Percentiles rank a stretch among this genome's conserved stretches.
phyloP scores from a whole-genome alignment of 805 yeast genomes.

The Metschnikowia henanensis region DNA sequence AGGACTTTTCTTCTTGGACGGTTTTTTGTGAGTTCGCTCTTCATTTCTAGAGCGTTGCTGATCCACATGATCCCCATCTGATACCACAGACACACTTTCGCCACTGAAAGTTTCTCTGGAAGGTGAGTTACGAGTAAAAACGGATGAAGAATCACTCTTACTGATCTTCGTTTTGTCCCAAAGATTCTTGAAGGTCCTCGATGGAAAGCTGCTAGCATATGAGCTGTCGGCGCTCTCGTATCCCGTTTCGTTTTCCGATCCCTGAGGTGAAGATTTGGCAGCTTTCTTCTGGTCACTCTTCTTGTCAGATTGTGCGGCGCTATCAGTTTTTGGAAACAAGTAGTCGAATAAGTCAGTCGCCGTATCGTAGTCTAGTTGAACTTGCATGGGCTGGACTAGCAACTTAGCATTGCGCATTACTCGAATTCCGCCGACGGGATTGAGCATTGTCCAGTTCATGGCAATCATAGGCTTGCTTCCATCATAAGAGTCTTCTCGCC shows the following conservation, averaged over 20 bases:
- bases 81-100: conserved; percentile 3
- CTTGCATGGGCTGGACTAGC: conserved; percentile 60
- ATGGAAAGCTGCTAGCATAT: conserved; percentile 10
- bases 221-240: conserved; percentile 18
- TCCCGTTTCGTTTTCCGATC: conserved; percentile 26
- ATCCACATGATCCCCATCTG: neutral
- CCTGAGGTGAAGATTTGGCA: neutral
- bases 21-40: neutral
- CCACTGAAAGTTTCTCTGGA: conserved; percentile 3
- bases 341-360: conserved; percentile 64
- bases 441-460: conserved; percentile 71
- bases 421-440: conserved; percentile 90
- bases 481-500: conserved; percentile 6
- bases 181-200: conserved; percentile 3
- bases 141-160: conserved; percentile 2
- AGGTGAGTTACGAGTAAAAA: neutral
- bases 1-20: neutral
- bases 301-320: neutral
- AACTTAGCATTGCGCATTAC: conserved; percentile 67
- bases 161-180: conserved; percentile 3
- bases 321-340: conserved; percentile 59
- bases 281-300: neutral
- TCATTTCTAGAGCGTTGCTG: neutral
- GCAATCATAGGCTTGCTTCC: conserved; percentile 25
- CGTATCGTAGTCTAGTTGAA: conserved; percentile 72